Base-by-base conservation (phyloP, 805 yeast species). In the Lipomyces sp. region DNA sequence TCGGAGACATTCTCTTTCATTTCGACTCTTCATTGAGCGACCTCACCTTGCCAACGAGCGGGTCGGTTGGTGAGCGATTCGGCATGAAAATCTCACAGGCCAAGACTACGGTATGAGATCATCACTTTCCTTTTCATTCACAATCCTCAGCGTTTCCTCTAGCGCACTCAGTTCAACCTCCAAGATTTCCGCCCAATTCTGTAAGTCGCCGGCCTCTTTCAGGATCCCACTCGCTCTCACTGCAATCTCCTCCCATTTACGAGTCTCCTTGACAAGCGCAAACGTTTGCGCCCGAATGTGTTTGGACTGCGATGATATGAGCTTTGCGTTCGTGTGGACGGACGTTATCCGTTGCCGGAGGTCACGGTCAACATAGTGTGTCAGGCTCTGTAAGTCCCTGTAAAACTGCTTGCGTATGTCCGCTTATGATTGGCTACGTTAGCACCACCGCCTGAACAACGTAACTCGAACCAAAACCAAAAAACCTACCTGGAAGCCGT, bases 81-180 rank as follows among this genome's bases (percentile, higher is more conserved):
- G 24, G 24, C 1, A 24, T 24, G 24, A 42, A 42, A 10, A 15
- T 42, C 10, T 42, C 3, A n/a, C 18, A 8, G 8, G 24, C n/a
- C 6, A 18, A 8, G 48, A 42, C 48, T 42, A 42, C 18, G 48
- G 15, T 24, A n/a, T 24, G 24, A 10, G 10, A 7, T 64, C 64
- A 51, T 63, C 67, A 59, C 59, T 42, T 51, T 30, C 48, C 54
- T 34, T 60, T 13, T 77, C 79, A 29, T 75, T 71, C 2, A 83
- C 75, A 24, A 81, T 71, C 60, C 75, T 73, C 60, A 83, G 71
- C 0, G 92, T 83, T 53, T 80, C 77, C 74, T 92, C 97, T 55
- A 92, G 76, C 1, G 90, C 86, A 57, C 97, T 77, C 24, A 92
- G 77, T 60, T 87, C 87, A 69, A 88, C 89, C 76, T 92, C 96